These are phyloP conservation scores for Hypoxylon rubiginosum DNA, from an alignment of 2,329 filamentous ascomycete genomes.

Conservation along the genomic window DNA sequence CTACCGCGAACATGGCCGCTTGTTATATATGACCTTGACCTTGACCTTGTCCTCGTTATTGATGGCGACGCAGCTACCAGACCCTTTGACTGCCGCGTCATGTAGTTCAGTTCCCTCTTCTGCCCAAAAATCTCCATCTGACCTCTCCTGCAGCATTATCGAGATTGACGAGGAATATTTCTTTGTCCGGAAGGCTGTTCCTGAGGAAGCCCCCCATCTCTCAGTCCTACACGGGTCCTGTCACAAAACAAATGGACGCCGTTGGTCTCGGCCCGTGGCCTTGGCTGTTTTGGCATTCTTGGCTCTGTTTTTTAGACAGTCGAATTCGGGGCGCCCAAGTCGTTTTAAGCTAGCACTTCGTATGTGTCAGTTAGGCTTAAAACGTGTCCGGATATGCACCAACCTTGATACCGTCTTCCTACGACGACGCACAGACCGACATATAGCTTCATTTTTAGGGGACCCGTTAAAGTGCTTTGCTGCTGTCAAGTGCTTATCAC, in stretches of 20 bases:
- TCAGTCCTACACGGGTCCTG: neutral
- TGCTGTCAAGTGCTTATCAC: conserved; percentile 93
- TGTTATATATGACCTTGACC: neutral
- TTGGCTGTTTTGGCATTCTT: conserved; percentile 90
- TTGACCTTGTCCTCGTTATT: conserved; percentile 54
- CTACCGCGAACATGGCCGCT: conserved; percentile 39
- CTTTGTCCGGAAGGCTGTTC: conserved; percentile 93
- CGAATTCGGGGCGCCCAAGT: conserved; percentile 76
- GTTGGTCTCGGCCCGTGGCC: conserved; percentile 61
- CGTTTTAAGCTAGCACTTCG: conserved; percentile 42
- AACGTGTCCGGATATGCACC: conserved; percentile 37
- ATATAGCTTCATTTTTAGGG: conserved; percentile 89
- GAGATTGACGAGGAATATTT: conserved; percentile 81
- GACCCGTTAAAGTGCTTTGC: conserved; percentile 83
- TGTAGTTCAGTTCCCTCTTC: conserved; percentile 60
- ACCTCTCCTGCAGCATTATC: conserved; percentile 74
- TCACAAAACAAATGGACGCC: neutral
- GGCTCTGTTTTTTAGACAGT: conserved; percentile 85
- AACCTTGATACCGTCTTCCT: conserved; percentile 89
- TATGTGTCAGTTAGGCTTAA: conserved; percentile 6
- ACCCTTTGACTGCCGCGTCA: conserved; percentile 60
- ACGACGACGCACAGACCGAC: conserved; percentile 79
- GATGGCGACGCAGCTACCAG: conserved; percentile 62
- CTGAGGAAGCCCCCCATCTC: conserved; percentile 81
- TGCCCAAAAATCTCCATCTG: conserved; percentile 54